Evolutionary conservation across 768 basidiomycete genomes (phyloP), one percentile per base, ranked within the genome.

Genomic region (Mycena indigotica): DNA sequence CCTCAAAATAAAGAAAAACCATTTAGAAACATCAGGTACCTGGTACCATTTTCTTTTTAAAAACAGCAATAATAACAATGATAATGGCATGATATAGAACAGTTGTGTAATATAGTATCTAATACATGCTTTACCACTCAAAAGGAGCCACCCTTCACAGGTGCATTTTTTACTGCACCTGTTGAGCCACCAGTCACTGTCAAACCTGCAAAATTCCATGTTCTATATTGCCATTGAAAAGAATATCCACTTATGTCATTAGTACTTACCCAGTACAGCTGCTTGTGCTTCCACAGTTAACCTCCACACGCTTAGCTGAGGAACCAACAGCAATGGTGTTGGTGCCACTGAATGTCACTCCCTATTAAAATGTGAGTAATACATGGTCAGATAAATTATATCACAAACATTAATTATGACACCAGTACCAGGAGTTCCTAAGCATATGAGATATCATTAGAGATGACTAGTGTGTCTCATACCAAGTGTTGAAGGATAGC

Each of bases 361-460:
- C 58, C 63, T 66, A 49, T 17, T 15, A 25, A 12, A 8, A 48
- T 13, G 46, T 5, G 13, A 1, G 13, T 28, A 15, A 1, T 17
- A 21, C n/a, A n/a, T n/a, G n/a, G n/a, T n/a, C n/a, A n/a, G n/a
- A n/a, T n/a, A n/a, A n/a, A n/a, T n/a, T n/a, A n/a, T n/a, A n/a
- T n/a, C 17, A 35, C 58, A 28, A 6, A 66, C 65, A 25, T 63
- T 61, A 28, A 66, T 61, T 23, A 66, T 44, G 4, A 66, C 65
- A 21, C 65, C 65, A 2, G 65, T 66, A 24, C 65, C 65, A 1
- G 62, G 62, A 5, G 65, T 66, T 10, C 62, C 60, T 61, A 24
- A 30, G 35, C 32, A 29, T 13, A 38, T 25, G 28, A 29, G 5
- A 44, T 35, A 17, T 39, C 21, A 29, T 24, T 30, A 2, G 30